Percentiles rank a stretch among this genome's conserved stretches.
phyloP scores from a whole-genome alignment of 352 stramenopile genomes.

The Pythium rishiriense region DNA sequence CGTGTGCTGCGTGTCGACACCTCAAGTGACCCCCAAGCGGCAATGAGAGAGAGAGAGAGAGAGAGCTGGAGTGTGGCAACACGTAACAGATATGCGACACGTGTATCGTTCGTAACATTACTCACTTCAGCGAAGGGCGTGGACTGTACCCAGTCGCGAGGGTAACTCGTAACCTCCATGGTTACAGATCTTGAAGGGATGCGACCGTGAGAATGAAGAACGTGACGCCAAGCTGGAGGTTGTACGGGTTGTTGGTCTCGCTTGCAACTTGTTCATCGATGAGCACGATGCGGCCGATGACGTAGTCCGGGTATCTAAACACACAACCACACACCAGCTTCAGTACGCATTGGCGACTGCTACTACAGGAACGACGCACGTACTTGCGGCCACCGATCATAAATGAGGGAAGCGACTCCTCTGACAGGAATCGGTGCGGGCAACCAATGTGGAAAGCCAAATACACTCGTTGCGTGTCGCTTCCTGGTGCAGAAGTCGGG shows the following conservation, averaged over 20 bases:
- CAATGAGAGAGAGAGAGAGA: not conserved
- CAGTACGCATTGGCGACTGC: not conserved
- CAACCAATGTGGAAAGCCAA: constrained; percentile 86
- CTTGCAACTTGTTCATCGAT: constrained; percentile 86
- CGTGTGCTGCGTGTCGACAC: no score
- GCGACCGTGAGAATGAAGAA: constrained; percentile 88
- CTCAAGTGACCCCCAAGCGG: not conserved
- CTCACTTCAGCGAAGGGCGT: not conserved
- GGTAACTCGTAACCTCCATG: not conserved
- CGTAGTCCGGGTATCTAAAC: constrained; percentile 84
- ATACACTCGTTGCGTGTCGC: constrained; percentile 77
- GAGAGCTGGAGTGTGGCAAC: constrained; percentile 2
- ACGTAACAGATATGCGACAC: constrained; percentile 14
- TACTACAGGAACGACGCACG: constrained; percentile 11
- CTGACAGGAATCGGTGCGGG: constrained; percentile 83
- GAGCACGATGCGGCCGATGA: constrained; percentile 84
- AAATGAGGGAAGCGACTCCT: constrained; percentile 89
- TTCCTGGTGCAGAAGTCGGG: constrained; percentile 77
- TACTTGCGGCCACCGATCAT: constrained; percentile 81
- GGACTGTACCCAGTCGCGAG: not conserved
- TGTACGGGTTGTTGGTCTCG: constrained; percentile 81
- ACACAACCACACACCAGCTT: not conserved
- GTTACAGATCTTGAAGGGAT: constrained; percentile 79
- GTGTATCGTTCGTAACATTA: constrained; percentile 17
- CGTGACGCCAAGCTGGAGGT: constrained; percentile 68